phyloP scores from a whole-genome alignment of 257 asterid genomes.

The Scutellaria galericulata region DNA sequence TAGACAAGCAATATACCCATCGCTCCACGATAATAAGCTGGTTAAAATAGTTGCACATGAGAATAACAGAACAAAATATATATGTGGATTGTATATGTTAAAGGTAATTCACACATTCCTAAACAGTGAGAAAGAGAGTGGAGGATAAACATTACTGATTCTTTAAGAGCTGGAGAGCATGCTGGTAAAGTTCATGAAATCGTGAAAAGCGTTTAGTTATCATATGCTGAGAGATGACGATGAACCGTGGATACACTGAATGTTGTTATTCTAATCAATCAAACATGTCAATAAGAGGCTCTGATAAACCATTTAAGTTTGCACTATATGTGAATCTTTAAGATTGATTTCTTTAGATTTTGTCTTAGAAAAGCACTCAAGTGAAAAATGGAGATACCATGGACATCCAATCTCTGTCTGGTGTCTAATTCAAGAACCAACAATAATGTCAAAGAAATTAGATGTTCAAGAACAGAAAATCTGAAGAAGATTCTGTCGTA shows the following conservation, averaged over 20 bases:
- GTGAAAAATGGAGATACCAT: slow-evolving; percentile 23
- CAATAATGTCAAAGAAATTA: not conserved
- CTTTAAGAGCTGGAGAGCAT: slow-evolving; percentile 18
- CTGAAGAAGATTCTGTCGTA: not conserved
- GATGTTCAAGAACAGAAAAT: not conserved
- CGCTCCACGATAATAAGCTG: slow-evolving; percentile 74
- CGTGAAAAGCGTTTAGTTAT: not conserved
- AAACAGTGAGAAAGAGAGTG: not conserved
- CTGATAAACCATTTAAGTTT: not conserved
- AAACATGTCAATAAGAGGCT: slow-evolving; percentile 15
- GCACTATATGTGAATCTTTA: not conserved
- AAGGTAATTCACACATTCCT: slow-evolving; percentile 19
- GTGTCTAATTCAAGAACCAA: not conserved
- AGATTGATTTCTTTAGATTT: slow-evolving; percentile 3
- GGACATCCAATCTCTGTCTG: not conserved
- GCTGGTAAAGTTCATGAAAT: slow-evolving; percentile 1
- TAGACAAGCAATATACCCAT: slow-evolving; percentile 73
- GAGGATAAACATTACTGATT: not conserved
- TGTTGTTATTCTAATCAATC: slow-evolving; percentile 13
- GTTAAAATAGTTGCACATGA: slow-evolving; percentile 31
- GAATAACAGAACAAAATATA: slow-evolving; percentile 17
- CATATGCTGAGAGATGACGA: not conserved
- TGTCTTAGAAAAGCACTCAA: not conserved
- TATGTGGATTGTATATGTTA: not conserved
- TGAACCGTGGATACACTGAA: not conserved